phyloP scores from a whole-genome alignment of 805 yeast species.

The Yamadazyma paraphyllophila region DNA sequence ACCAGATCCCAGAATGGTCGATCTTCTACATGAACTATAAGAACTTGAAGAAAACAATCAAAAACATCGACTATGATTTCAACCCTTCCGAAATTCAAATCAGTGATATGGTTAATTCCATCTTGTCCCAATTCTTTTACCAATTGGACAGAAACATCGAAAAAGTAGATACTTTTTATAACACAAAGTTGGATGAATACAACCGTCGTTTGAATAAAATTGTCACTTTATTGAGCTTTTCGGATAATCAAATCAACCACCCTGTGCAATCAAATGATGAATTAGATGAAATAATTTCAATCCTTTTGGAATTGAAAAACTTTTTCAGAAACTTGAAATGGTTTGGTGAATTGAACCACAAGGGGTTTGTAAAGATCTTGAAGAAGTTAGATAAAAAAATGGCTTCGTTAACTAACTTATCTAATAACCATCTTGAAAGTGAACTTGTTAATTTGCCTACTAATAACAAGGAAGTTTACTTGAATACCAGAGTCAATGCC shows the following conservation, averaged over 20 bases:
- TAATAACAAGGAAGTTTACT: conserved; percentile 38
- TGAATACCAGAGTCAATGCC: conserved; percentile 67
- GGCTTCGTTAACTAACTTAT: conserved; percentile 19
- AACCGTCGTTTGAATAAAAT: conserved; percentile 59
- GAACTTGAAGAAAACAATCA: conserved; percentile 75
- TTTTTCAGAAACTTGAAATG: conserved; percentile 82
- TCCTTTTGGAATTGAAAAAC: conserved; percentile 72
- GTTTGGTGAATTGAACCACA: conserved; percentile 89
- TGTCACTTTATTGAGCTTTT: conserved; percentile 33
- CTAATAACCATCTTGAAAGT: conserved; percentile 13
- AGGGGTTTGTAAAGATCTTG: conserved; percentile 84
- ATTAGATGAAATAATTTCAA: conserved; percentile 41
- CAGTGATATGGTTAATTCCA: conserved; percentile 37
- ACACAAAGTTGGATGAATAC: conserved; percentile 70
- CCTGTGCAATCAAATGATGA: conserved; percentile 39
- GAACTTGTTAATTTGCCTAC: conserved; percentile 21
- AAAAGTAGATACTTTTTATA: conserved; percentile 75
- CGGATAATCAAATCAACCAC: conserved; percentile 22
- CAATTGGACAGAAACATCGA: conserved; percentile 79
- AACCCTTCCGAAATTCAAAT: conserved; percentile 32
- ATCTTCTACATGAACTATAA: conserved; percentile 82
- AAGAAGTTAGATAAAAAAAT: conserved; percentile 86
- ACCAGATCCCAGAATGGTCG: conserved; percentile 95
- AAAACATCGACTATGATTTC: conserved; percentile 48
- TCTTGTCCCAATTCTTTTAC: conserved; percentile 67